These are phyloP conservation scores for Camptophora hylomeconis DNA, from an alignment of 2,329 filamentous ascomycete genomes.

Conservation along the genomic window DNA sequence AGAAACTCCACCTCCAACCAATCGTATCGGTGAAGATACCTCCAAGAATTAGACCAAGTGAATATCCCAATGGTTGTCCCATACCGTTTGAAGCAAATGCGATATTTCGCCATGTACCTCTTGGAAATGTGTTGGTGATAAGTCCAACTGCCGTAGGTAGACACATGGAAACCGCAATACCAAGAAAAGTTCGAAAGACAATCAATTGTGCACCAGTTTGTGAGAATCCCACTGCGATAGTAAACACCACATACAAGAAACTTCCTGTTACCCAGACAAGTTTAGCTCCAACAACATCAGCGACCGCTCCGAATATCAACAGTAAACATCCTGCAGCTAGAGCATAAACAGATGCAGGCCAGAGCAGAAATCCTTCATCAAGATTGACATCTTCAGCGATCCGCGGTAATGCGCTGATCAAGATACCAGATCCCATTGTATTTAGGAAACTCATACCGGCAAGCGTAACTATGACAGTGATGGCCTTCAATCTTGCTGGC, in stretches of 20 bases:
- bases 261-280: slow-evolving; percentile 33
- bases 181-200: slow-evolving; percentile 31
- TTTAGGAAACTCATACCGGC: no score
- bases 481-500: no score
- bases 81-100: slow-evolving; percentile 37
- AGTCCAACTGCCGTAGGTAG: slow-evolving; percentile 35
- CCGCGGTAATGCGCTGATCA: no score
- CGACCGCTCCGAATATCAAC: slow-evolving; percentile 34
- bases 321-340: slow-evolving; percentile 35
- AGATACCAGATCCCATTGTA: no score
- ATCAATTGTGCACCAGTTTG: slow-evolving; percentile 28
- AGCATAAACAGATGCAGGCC: slow-evolving; percentile 20
- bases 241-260: slow-evolving; percentile 27
- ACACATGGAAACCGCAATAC: slow-evolving; percentile 32
- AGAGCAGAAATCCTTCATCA: slow-evolving; percentile 10
- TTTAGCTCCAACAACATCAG: slow-evolving; percentile 35
- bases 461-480: no score
- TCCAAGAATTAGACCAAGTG: slow-evolving; percentile 35
- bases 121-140: slow-evolving; percentile 32
- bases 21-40: slow-evolving; percentile 34
- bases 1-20: slow-evolving; percentile 36
- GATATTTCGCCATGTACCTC: slow-evolving; percentile 34
- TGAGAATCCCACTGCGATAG: slow-evolving; percentile 28
- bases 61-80: slow-evolving; percentile 37
- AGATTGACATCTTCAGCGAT: slow-evolving; percentile 20